Conservation (phyloP, 208 protist species). For the Strigomonas galati region DNA sequence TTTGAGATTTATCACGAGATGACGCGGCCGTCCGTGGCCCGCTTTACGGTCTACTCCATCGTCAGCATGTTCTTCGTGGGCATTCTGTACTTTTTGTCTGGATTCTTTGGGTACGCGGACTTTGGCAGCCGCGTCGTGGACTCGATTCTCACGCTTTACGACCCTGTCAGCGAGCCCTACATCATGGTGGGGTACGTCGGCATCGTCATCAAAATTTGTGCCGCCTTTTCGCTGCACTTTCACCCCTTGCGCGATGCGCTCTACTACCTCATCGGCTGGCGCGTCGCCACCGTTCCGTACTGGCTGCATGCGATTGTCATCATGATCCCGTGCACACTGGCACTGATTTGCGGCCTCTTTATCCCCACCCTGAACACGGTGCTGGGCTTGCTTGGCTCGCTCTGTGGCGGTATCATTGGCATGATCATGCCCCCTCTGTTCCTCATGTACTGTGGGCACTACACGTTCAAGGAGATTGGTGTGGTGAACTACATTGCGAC, state of each 20-base stretch:
- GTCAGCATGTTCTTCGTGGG: conserved; percentile 36
- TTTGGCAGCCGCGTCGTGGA: conserved; percentile 40
- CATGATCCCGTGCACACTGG: conserved; percentile 17
- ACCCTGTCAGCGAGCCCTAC: conserved; percentile 41
- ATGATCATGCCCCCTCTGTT: conserved; percentile 59
- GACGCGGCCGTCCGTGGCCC: conserved; percentile 29
- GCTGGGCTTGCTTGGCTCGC: conserved; percentile 39
- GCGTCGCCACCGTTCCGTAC: conserved; percentile 23
- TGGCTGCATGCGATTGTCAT: conserved; percentile 31
- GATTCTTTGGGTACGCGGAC: conserved; percentile 64
- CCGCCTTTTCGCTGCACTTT: conserved; percentile 50
- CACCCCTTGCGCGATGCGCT: conserved; percentile 48
- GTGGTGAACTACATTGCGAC: conserved; percentile 42
- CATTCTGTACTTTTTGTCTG: conserved; percentile 49
- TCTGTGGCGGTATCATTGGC: conserved; percentile 56
- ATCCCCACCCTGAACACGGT: conserved; percentile 40
- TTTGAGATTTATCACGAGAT: conserved; percentile 60
- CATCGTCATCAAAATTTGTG: conserved; percentile 60
- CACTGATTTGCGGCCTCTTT: conserved; percentile 33
- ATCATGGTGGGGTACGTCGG: conserved; percentile 60
- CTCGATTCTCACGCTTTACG: conserved; percentile 40
- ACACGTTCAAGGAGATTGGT: conserved; percentile 25
- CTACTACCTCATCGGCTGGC: conserved; percentile 39
- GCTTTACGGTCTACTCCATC: conserved; percentile 32
- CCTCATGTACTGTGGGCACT: conserved; percentile 60